Evolutionary conservation across 108 stramenopile species (phyloP), one percentile per base, ranked within the genome.

Genomic region (Cyclostephanos tholiformis): DNA sequence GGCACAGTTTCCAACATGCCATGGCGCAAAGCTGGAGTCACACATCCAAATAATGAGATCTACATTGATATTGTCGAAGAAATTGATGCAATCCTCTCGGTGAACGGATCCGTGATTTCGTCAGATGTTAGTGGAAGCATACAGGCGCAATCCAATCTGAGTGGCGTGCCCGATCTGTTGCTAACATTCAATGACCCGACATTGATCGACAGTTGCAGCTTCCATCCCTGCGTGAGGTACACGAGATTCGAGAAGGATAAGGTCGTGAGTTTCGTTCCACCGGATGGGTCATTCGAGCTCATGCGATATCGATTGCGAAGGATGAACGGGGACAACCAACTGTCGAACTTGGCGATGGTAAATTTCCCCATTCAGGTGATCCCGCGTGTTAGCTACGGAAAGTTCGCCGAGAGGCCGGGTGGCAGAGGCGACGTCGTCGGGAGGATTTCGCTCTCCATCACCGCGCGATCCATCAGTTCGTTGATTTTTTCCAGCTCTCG

Each of bases 141-240:
- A 41, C 88, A 95, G 80, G 93, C 89, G 46, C 94, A 96, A 51
- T 95, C 88, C 26, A 85, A 94, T 58, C 84, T 99, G 48, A 91
- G 89, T 55, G 99, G 99, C 38, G 84, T 99, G 29, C 99, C 99
- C 10, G 99, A 99, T 84, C 79, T 99, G 41, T 61, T 95, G 23
- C 65, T 99, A 25, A 91, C 88, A 5, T 98, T 98, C 67, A 87
- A 88, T 43, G 92, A 97, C 71, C 91, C 96, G 6, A 71, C 68
- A 23, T 68, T 98, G 17, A 96, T 98, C 75, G 97, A 97, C 71
- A 98, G 98, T 85, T 97, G 97, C 67, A 86, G 87, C 57, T 97
- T 99, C 77, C 99, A 99, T 86, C 99, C 99, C 22, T 99, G 99
- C 82, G 98, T 99, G 60, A 82, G 99, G 59, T 97, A 98, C 78